Base-by-base conservation (phyloP, 331 rosid species). In the Arachis monticola region DNA sequence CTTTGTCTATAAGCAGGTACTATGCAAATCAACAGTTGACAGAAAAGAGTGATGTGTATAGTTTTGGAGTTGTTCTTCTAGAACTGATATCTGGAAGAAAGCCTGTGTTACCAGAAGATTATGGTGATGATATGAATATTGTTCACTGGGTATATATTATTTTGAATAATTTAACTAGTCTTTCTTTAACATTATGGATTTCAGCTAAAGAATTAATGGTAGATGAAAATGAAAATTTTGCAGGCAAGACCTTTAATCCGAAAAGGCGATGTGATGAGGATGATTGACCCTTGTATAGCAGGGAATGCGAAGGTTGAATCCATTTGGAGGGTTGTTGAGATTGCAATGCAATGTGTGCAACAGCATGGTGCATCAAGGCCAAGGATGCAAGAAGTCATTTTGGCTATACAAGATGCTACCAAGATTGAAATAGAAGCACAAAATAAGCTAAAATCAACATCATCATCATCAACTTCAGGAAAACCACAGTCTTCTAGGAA, bases 11-110 rank as follows among this genome's bases (percentile, higher is more conserved):
- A 38, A 38, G 50, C 69, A 91, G 96, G 90, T 91, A 91, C 86
- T 89, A 89, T 71, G 97, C 95, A 75, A 74, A 72, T 86, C 97
- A 89, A 82, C 97, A 89, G 67, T 77, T 91, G 76, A 91, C 97
- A 1, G 90, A 91, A 66, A 91, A 87, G 78, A 91, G 96, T 68
- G 97, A 91, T 50, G 93, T 91, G 1, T 91, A 91, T 73, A 87
- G 97, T 82, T 91, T 89, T 76, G 96, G 97, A 14, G 93, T 91
- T 67, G 97, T 91, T 67, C 84, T 91, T 0, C 81, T 91, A 8
- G 97, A 91, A 79, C 80, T 91, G 68, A 86, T 91, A 53, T 87
- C 97, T 13, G 97, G 97, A 65, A 91, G 46, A 77, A 91, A 87
- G 69, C 85, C 91, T 0, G 84, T 91, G 40, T 87, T 93, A 35